Evolutionary conservation across 257 asterid species (phyloP), one percentile per base, ranked within the genome.

Genomic region (Gardenia jasminoides): DNA sequence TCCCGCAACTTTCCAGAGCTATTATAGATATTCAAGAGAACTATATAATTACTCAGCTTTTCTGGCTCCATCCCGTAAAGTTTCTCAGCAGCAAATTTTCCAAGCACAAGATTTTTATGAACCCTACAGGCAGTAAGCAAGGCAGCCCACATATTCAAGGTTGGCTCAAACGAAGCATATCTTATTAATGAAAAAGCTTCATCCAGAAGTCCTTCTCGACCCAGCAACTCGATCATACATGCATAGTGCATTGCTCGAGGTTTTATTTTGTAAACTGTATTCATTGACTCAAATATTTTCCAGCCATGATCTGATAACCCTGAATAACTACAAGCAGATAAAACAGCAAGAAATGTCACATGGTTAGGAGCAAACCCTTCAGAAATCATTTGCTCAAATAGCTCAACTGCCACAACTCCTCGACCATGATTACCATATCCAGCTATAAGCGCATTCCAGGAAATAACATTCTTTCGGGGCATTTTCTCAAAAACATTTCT

Each of bases 61-160:
- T 89, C 96, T 3, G 99, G 99, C 73, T 73, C 95, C 99, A 94
- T 87, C 22, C 90, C 90, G 6, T 89, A 93, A 56, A 93, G 91
- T 81, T 87, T 84, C 93, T 91, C 98, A 36, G 97, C 98, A 31
- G 97, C 98, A 81, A 89, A 88, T 85, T 90, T 93, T 17, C 96
- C 98, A n/a, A 91, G 98, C 67, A 80, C 92, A 31, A 87, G 81
- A 81, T 94, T 93, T 83, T 89, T 86, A 84, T 91, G 97, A 77
- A 83, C 84, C 86, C 98, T 86, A 78, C 98, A 88, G 36, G 99
- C 97, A n/a, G 98, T 94, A 77, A 91, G 92, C 87, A 94, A 83
- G 67, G 98, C 97, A 36, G 96, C 97, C 98, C 98, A 94, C 96
- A 90, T 93, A 83, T 91, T 91, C 56, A 86, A 59, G 6, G 96